A percentile compares a stretch with the other conserved stretches of the same genome.
Evolutionary conservation across 1,284 basidiomycete genomes (phyloP).

Genomic region (Gomphus sp.): DNA sequence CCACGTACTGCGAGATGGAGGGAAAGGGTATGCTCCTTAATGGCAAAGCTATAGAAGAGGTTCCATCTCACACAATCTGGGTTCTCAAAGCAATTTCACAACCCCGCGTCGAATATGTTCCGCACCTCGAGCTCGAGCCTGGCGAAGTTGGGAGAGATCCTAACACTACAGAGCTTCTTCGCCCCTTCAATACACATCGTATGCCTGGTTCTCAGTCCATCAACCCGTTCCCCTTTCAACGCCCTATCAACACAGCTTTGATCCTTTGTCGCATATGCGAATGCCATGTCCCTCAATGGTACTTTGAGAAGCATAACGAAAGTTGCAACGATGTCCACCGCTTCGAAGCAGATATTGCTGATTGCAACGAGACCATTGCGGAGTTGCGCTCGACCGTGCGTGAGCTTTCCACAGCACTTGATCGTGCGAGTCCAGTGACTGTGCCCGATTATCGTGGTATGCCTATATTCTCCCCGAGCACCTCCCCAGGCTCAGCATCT

Average conservation of each 20-base stretch:
- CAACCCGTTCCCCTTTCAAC: slow-evolving; percentile 63
- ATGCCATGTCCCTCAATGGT: slow-evolving; percentile 95
- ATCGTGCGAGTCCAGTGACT: slow-evolving; percentile 34
- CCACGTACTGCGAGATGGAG: slow-evolving; percentile 84
- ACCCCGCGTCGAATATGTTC: slow-evolving; percentile 41
- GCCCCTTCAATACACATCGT: slow-evolving; percentile 4
- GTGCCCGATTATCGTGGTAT: slow-evolving; percentile 82
- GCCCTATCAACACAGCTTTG: slow-evolving; percentile 74
- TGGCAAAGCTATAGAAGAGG: slow-evolving; percentile 70
- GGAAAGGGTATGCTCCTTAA: slow-evolving; percentile 99
- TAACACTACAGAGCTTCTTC: slow-evolving; percentile 25
- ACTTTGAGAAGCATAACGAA: slow-evolving; percentile 99
- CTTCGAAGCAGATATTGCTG: slow-evolving; percentile 89
- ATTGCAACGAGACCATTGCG: slow-evolving; percentile 87
- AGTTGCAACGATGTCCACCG: slow-evolving; percentile 97
- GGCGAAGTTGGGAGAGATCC: slow-evolving; percentile 46
- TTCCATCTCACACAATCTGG: slow-evolving; percentile 98
- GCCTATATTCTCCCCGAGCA: slow-evolving; percentile 64
- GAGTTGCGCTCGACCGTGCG: slow-evolving; percentile 82
- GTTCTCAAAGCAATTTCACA: slow-evolving; percentile 83
- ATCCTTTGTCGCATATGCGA: slow-evolving; percentile 98
- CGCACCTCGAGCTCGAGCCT: slow-evolving; percentile 32
- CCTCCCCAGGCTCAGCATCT: slow-evolving; percentile 51
- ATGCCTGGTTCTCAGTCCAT: slow-evolving; percentile 33
- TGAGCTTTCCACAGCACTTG: slow-evolving; percentile 58